Conservation (phyloP, 2,329 filamentous ascomycete species). For the Aureobasidium sp. region DNA sequence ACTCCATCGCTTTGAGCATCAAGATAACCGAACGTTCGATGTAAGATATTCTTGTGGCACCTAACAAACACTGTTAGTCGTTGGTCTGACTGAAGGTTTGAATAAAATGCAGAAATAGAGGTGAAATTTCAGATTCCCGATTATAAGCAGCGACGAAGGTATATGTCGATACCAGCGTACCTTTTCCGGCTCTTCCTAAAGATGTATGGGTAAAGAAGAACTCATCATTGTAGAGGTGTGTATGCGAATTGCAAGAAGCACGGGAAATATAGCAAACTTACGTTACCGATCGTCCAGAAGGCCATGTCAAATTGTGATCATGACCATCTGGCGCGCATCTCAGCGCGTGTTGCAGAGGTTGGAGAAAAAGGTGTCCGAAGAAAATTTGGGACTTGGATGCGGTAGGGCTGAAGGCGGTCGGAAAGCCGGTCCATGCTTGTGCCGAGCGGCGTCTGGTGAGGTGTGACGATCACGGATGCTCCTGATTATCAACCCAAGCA, state of each 20-base stretch:
- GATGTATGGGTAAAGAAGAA: slow-evolving; percentile 28
- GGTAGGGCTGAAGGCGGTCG: slow-evolving; percentile 15
- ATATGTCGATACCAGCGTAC: slow-evolving; percentile 45
- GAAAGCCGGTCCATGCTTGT: neutral
- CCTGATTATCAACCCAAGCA: slow-evolving; percentile 3
- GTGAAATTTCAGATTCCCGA: slow-evolving; percentile 35
- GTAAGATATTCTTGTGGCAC: neutral
- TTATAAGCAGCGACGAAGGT: slow-evolving; percentile 46
- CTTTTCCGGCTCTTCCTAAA: slow-evolving; percentile 50
- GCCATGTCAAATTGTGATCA: neutral
- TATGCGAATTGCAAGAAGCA: neutral
- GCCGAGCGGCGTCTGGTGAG: neutral
- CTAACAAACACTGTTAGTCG: neutral
- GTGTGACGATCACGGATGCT: slow-evolving; percentile 5
- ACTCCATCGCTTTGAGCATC: no score
- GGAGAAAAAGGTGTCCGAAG: neutral
- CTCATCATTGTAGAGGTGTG: slow-evolving; percentile 28
- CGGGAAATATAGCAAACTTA: slow-evolving; percentile 4
- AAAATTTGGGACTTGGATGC: neutral
- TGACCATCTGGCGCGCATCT: neutral
- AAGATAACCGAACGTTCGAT: neutral
- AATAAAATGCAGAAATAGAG: neutral
- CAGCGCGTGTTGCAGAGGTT: slow-evolving; percentile 5
- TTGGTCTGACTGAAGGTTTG: neutral
- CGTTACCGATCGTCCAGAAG: slow-evolving; percentile 12